Percentiles rank a stretch among this genome's conserved stretches.
phyloP scores from a whole-genome alignment of 192 early-diverging fungal species.

The Coemansia umbellata region DNA sequence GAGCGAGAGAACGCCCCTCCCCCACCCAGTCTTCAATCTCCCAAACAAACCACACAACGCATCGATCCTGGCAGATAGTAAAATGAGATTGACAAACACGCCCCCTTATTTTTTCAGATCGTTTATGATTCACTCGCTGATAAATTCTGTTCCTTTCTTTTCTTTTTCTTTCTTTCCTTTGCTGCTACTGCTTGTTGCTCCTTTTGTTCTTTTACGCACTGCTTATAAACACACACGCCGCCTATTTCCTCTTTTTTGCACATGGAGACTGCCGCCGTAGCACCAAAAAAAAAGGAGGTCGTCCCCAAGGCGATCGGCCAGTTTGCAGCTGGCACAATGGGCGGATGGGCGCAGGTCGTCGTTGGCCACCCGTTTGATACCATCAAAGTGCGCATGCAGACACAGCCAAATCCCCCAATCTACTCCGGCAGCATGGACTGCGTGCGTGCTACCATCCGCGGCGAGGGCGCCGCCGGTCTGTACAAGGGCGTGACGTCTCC shows the following conservation, averaged over 20 bases:
- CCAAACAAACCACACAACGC: no score
- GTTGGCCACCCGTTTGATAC: constrained; percentile 86
- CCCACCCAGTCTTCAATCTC: no score
- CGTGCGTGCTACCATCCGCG: constrained; percentile 70
- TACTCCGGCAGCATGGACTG: constrained; percentile 81
- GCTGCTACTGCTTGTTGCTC: background rate
- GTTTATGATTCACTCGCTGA: no score
- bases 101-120: no score
- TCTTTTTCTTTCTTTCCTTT: background rate
- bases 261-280: constrained; percentile 36
- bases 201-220: background rate
- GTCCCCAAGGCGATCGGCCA: constrained; percentile 43
- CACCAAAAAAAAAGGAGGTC: constrained; percentile 18
- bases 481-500: constrained; percentile 88
- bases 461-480: constrained; percentile 70
- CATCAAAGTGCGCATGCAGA: constrained; percentile 76
- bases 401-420: constrained; percentile 57
- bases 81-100: no score
- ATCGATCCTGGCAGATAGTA: no score
- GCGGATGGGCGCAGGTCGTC: constrained; percentile 63
- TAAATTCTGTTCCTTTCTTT: background rate
- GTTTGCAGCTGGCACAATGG: constrained; percentile 52
- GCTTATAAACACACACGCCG: background rate
- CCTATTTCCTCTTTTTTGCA: no score
- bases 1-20: no score